Base-by-base conservation (phyloP, 106 monocot genomes). In the Acorus calamus region DNA sequence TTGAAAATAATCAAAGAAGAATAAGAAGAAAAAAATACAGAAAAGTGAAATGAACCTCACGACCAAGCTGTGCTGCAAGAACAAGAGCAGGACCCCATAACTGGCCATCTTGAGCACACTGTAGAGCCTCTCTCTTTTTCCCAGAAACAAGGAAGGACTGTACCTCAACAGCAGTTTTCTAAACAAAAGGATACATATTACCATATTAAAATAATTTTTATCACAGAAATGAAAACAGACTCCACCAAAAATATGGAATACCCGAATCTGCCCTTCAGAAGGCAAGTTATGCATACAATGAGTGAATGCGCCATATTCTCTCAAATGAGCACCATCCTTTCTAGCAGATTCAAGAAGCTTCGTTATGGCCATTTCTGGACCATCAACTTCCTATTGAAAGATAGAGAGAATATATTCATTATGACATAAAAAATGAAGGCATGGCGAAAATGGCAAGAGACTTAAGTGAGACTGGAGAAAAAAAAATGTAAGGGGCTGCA, bases 1-100 rank as follows among this genome's bases (percentile, higher is more conserved):
- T 46, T 5, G 49, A 51, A 52, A 59, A 3, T 55, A 42, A 28
- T 28, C 28, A 28, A 28, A 28, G 28, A 28, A 28, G 28, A 28
- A 28, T 28, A 28, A 28, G 28, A 13, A 6, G 41, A 5, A 67
- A 6, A 46, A 73, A 62, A 49, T 4, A 44, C 48, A 54, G 6
- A 51, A 41, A 7, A 46, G 11, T 53, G 14, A 62, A 11, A 70
- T 68, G 68, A 66, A 98, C 96, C 84, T 98, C 79, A 42, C 92
- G 83, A 52, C 98, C 98, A 65, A 98, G 79, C 56, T 88, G 98
- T 58, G 83, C 78, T 11, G 98, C 87, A 75, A 98, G 98, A 65
- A 98, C 85, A 77, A 98, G 78, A 63, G 98, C 91, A 70, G 85
- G 88, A 4, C 98, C 98, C 98, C 98, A 98, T 67, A 98, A 69